phyloP scores from a whole-genome alignment of 768 basidiomycete genomes.

The Termitomyces sp. region DNA sequence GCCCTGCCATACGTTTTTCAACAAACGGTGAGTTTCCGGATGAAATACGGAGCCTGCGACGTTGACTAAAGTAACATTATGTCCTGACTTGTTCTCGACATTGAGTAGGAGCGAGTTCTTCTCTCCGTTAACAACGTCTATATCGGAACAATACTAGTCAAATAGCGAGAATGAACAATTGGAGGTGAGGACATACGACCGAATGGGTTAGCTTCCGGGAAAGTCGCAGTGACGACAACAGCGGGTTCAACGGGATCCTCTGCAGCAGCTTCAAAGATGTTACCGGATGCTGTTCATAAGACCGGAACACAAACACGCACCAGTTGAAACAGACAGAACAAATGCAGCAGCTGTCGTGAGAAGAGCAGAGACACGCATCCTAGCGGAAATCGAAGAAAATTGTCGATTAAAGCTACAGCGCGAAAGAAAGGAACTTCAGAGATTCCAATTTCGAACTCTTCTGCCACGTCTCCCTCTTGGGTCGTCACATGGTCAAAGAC shows the following conservation, averaged over 20 bases:
- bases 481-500: too few relatives aligned
- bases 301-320: conserved; percentile 12
- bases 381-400: background rate
- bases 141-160: conserved; percentile 14
- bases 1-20: conserved; percentile 61
- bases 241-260: conserved; percentile 46
- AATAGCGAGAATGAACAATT: background rate
- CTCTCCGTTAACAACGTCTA: conserved; percentile 84
- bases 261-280: conserved; percentile 15
- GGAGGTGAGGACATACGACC: conserved; percentile 52
- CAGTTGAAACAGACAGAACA: conserved; percentile 15
- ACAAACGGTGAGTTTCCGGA: conserved; percentile 53
- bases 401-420: background rate
- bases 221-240: conserved; percentile 50
- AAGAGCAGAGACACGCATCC: conserved; percentile 18
- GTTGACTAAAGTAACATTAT: conserved; percentile 63
- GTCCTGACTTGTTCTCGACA: conserved; percentile 74
- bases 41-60: conserved; percentile 68
- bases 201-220: conserved; percentile 71
- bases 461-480: too few relatives aligned
- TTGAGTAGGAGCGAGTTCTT: conserved; percentile 61
- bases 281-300: background rate
- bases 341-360: conserved; percentile 11
- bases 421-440: background rate
- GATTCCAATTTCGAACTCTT: too few relatives aligned